phyloP scores from a whole-genome alignment of 202 grass and related monocot species.

The Tripidium arundinaceum region DNA sequence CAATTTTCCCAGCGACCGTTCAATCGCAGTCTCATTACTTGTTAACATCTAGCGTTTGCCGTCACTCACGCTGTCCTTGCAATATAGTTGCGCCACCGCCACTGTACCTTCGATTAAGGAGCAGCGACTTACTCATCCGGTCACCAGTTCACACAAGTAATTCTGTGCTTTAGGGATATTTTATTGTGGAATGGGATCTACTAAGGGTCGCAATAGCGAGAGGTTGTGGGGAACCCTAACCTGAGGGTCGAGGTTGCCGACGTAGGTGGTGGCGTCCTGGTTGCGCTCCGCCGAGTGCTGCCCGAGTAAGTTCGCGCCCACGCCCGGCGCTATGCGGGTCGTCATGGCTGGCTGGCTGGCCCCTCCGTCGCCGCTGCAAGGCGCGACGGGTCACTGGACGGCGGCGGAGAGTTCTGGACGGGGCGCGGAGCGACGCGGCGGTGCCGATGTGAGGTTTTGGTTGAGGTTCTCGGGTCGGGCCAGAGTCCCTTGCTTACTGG shows the following conservation, averaged over 20 bases:
- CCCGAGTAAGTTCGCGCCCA: conserved; percentile 88
- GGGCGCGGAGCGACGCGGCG: not conserved
- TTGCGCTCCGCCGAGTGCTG: conserved; percentile 98
- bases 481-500: not conserved
- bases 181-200: not conserved
- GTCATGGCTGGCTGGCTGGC: conserved; percentile 55
- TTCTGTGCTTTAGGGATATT: not conserved
- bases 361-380: not conserved
- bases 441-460: conserved; percentile 11
- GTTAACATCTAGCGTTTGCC: not conserved
- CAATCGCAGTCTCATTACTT: not conserved
- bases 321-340: conserved; percentile 90
- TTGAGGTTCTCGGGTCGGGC: conserved; percentile 11
- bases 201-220: not conserved
- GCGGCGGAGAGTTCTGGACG: not conserved
- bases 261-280: conserved; percentile 96
- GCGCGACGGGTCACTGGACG: not conserved
- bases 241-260: conserved; percentile 96
- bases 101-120: not conserved
- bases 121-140: not conserved
- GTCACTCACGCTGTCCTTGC: not conserved
- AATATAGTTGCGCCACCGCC: not conserved
- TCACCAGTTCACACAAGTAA: not conserved
- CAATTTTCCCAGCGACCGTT: not conserved
- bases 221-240: conserved; percentile 31